Conservation (phyloP, 192 early-diverging fungal species). For the Linnemannia zychae region DNA sequence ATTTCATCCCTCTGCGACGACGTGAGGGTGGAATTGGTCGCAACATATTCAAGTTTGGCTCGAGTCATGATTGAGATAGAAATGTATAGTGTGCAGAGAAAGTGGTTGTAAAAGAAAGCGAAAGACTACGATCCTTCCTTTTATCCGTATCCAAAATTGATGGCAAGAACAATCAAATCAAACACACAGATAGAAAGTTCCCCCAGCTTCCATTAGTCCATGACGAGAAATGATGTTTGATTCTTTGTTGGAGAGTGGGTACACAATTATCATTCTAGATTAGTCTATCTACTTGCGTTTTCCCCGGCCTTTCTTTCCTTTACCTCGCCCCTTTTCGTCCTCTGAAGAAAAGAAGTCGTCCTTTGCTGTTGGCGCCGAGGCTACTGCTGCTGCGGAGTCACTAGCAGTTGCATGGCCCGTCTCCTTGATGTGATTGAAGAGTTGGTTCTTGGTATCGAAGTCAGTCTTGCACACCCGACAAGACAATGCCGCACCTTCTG, state of each 20-base stretch:
- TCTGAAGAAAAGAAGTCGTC: slow-evolving; percentile 35
- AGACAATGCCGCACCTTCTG: slow-evolving; percentile 29
- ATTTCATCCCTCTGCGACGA: slow-evolving; percentile 1
- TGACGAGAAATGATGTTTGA: background rate
- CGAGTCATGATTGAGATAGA: background rate
- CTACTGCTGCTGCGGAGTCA: background rate
- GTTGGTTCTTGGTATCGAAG: slow-evolving; percentile 86
- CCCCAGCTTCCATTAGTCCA: no score
- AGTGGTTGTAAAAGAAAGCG: background rate
- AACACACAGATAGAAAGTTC: no score
- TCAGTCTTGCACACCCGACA: slow-evolving; percentile 85
- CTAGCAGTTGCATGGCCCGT: slow-evolving; percentile 86
- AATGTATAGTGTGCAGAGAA: no score
- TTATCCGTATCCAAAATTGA: background rate
- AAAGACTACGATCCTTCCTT: background rate
- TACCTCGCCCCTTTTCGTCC: slow-evolving; percentile 38
- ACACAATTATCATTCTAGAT: background rate
- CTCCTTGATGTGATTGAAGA: slow-evolving; percentile 90
- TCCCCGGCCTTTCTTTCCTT: slow-evolving; percentile 56
- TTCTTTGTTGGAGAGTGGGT: no score
- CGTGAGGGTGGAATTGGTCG: background rate
- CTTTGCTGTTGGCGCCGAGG: background rate
- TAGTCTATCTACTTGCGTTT: slow-evolving; percentile 35
- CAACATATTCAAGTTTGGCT: background rate
- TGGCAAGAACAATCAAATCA: no score